Percentiles rank a stretch among this genome's conserved stretches.
Evolutionary conservation across 768 basidiomycete species (phyloP).

Genomic region (Panellus pusillus): DNA sequence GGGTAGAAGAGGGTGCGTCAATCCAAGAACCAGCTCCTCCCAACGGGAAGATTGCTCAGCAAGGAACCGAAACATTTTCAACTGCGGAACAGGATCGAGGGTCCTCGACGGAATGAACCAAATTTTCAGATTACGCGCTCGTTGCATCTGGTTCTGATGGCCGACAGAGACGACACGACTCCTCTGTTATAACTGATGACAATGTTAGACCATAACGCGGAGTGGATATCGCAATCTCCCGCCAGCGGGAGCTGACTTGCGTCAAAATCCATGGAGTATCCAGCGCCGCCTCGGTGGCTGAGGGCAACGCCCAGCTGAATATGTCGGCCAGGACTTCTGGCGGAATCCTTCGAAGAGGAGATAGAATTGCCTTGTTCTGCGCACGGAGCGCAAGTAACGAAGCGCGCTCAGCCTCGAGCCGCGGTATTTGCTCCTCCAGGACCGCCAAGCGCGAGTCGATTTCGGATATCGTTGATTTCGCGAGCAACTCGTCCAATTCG

Average conservation of each 20-base stretch:
- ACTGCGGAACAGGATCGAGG: neutral
- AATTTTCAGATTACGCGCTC: neutral
- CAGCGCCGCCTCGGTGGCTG: neutral
- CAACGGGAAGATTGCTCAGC: neutral
- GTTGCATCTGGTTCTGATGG: neutral
- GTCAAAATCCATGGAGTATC: neutral
- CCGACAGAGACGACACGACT: neutral
- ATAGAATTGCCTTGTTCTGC: neutral
- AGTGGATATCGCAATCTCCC: neutral
- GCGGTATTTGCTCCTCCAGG: too few relatives aligned
- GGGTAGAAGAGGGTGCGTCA: neutral
- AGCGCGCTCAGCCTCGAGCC: too few relatives aligned
- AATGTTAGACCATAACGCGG: neutral
- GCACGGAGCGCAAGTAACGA: neutral
- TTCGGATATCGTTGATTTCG: too few relatives aligned
- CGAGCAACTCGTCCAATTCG: too few relatives aligned
- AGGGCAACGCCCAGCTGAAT: neutral
- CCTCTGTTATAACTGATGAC: neutral
- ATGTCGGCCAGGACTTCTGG: slow-evolving; percentile 1
- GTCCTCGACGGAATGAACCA: neutral
- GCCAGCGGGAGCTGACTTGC: too few relatives aligned
- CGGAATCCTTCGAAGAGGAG: neutral
- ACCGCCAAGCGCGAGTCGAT: too few relatives aligned
- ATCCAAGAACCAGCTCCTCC: neutral
- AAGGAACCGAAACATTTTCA: neutral